phyloP scores from a whole-genome alignment of 495 filamentous ascomycete genomes.

The Penicillium turbatum region DNA sequence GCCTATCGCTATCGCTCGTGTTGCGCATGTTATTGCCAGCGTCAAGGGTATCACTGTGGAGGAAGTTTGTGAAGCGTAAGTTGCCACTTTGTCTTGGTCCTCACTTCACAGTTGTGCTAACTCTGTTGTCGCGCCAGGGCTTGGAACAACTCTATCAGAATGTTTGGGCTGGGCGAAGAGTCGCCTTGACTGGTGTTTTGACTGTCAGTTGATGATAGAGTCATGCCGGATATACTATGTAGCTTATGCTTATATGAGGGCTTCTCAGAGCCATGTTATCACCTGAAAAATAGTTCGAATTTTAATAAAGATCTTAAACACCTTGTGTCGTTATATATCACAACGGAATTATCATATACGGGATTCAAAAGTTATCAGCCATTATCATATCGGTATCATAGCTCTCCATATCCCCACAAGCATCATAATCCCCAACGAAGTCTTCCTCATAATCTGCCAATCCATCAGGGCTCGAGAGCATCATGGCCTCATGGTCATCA shows the following conservation, averaged over 20 bases:
- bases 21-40: constrained; percentile 80
- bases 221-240: not conserved
- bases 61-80: constrained; percentile 79
- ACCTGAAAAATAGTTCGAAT: too few relatives aligned
- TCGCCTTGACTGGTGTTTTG: not conserved
- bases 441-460: not conserved
- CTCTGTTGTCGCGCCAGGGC: constrained; percentile 40
- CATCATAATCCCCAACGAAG: not conserved
- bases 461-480: not conserved
- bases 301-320: not conserved
- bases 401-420: not conserved
- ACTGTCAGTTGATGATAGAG: not conserved
- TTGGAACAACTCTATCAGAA: constrained; percentile 75
- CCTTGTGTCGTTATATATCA: not conserved
- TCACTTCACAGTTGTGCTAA: constrained; percentile 8
- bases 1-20: constrained; percentile 72
- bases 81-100: constrained; percentile 6
- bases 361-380: not conserved
- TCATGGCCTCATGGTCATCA: not conserved
- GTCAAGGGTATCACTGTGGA: constrained; percentile 75
- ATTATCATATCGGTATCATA: not conserved
- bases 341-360: not conserved
- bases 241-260: not conserved
- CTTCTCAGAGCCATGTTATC: not conserved
- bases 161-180: constrained; percentile 68